Evolutionary conservation across 371 early-diverging fungal species (phyloP).

Genomic region (Rhizoclosmatium hyalinum): DNA sequence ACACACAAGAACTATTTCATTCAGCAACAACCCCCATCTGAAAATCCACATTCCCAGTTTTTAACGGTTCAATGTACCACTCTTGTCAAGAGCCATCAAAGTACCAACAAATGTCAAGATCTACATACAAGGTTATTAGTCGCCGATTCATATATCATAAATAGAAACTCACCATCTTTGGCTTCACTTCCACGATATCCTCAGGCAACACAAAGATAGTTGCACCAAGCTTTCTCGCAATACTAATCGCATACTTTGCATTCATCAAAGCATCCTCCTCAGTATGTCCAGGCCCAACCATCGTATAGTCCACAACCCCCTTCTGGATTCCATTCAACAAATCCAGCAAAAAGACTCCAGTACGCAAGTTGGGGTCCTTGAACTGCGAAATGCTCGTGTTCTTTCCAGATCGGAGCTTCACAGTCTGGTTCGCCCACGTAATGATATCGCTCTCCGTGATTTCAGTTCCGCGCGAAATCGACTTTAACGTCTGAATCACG

Average conservation of each 20-base stretch:
- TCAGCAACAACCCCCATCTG: too few relatives aligned
- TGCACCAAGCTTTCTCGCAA: slow-evolving; percentile 97
- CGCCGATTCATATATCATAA: slow-evolving; percentile 42
- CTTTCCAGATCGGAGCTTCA: slow-evolving; percentile 69
- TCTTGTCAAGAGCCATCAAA: slow-evolving; percentile 71
- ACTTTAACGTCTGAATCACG: slow-evolving; percentile 88
- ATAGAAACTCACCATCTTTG: slow-evolving; percentile 76
- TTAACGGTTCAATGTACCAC: slow-evolving; percentile 24
- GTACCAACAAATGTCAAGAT: slow-evolving; percentile 91
- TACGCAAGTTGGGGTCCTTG: slow-evolving; percentile 80
- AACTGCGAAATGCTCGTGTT: slow-evolving; percentile 75
- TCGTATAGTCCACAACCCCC: slow-evolving; percentile 87
- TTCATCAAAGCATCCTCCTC: slow-evolving; percentile 91
- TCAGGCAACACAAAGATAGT: slow-evolving; percentile 96
- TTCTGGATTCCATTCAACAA: slow-evolving; percentile 90
- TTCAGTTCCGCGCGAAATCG: slow-evolving; percentile 80
- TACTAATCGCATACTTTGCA: slow-evolving; percentile 94
- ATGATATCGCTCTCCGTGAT: slow-evolving; percentile 92
- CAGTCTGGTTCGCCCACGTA: slow-evolving; percentile 90
- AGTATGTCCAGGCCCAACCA: slow-evolving; percentile 78
- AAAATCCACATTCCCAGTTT: too few relatives aligned
- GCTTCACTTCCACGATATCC: slow-evolving; percentile 93
- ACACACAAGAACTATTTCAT: too few relatives aligned
- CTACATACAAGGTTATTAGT: slow-evolving; percentile 70
- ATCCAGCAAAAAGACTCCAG: slow-evolving; percentile 86